These are phyloP conservation scores for Lactuca saligna DNA, from an alignment of 129 eudicot species.

Conservation along the genomic window DNA sequence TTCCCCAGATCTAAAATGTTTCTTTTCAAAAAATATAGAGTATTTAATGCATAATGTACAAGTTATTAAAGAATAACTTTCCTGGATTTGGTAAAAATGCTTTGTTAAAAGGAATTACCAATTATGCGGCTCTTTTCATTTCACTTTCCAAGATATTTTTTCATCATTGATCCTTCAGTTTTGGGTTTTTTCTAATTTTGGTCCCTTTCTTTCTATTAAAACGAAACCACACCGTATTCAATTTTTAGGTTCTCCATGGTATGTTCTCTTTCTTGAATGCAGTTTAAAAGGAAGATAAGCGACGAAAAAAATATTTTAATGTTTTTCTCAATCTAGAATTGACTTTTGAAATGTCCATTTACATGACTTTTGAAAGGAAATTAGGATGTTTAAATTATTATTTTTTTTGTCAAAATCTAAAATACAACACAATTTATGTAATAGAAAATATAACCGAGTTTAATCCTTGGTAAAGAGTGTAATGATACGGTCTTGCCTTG, in stretches of 20 bases:
- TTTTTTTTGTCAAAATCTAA: background rate
- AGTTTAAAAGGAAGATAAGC: background rate
- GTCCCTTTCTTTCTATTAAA: constrained; percentile 7
- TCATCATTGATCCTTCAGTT: background rate
- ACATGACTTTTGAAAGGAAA: background rate
- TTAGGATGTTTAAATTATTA: background rate
- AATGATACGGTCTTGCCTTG: background rate
- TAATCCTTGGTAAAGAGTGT: background rate
- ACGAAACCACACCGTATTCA: background rate
- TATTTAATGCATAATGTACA: background rate
- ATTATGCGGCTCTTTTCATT: constrained; percentile 6
- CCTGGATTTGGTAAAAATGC: background rate
- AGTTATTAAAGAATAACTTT: background rate
- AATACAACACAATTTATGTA: too few species aligned
- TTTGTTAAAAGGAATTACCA: constrained; percentile 20
- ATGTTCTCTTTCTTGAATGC: too few species aligned
- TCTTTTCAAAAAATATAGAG: background rate
- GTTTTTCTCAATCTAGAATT: background rate
- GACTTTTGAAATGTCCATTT: background rate
- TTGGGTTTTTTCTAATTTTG: background rate
- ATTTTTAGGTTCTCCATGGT: background rate
- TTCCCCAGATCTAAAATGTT: background rate
- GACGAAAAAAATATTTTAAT: background rate
- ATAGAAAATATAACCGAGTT: background rate
- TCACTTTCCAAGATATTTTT: constrained; percentile 18